Percentiles rank a stretch among this genome's conserved stretches.
These are phyloP conservation scores for Irpex rosettiformis DNA, from an alignment of 1,284 basidiomycete genomes.

Conservation along the genomic window DNA sequence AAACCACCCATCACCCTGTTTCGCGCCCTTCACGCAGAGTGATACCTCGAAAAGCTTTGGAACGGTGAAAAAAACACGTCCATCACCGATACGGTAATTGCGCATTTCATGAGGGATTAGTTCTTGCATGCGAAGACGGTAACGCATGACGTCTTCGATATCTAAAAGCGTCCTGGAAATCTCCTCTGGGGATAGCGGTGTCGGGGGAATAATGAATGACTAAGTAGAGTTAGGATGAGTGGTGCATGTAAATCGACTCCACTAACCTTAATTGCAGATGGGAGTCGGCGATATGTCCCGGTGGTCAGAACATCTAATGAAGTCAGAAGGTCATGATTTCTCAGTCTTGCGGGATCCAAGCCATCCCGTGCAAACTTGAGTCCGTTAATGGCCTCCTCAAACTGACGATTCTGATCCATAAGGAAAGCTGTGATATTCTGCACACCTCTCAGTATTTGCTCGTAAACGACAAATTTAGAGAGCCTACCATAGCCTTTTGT, in stretches of 20 bases:
- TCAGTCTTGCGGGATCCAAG: slow-evolving; percentile 69
- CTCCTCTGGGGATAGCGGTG: slow-evolving; percentile 65
- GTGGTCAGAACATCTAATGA: slow-evolving; percentile 84
- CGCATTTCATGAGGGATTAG: slow-evolving; percentile 76
- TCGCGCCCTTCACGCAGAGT: slow-evolving; percentile 67
- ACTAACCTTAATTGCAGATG: slow-evolving; percentile 69
- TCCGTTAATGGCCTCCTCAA: slow-evolving; percentile 65
- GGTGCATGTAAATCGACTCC: slow-evolving; percentile 13
- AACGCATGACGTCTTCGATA: slow-evolving; percentile 75
- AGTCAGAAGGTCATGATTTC: slow-evolving; percentile 88
- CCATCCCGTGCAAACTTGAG: slow-evolving; percentile 65
- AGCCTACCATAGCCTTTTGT: slow-evolving; percentile 75
- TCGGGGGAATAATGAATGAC: slow-evolving; percentile 65
- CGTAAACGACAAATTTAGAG: not conserved
- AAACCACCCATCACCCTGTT: slow-evolving; percentile 75
- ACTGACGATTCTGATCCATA: slow-evolving; percentile 80
- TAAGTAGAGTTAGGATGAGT: slow-evolving; percentile 26
- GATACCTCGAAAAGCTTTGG: slow-evolving; percentile 75
- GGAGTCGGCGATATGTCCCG: slow-evolving; percentile 79
- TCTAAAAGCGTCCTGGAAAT: slow-evolving; percentile 63
- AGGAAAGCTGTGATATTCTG: slow-evolving; percentile 84
- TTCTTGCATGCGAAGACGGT: slow-evolving; percentile 72
- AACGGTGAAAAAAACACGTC: slow-evolving; percentile 74
- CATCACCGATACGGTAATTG: slow-evolving; percentile 66
- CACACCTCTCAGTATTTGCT: slow-evolving; percentile 4